Evolutionary conservation across 371 early-diverging fungal species (phyloP), one percentile per base, ranked within the genome.

Genomic region (Funneliformis caledonium): DNA sequence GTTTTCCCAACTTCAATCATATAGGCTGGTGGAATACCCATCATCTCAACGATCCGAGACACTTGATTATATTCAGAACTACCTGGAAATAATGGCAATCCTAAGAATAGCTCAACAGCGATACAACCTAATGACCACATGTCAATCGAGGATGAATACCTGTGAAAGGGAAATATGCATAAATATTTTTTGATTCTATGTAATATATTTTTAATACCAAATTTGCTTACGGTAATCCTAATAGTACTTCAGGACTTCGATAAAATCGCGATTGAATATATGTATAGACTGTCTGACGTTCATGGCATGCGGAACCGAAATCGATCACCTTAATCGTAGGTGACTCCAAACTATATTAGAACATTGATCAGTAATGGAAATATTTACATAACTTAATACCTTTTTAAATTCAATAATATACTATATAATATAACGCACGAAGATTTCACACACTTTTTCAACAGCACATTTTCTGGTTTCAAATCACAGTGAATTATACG

Each of bases 61-160:
- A 98, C 80, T 83, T 97, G 96, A 78, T 97, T 93, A 83, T 94
- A 94, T 87, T 98, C 98, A 67, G 95, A 94, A 8, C 91, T 90
- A 10, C 98, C 98, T 0, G 98, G 97, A 84, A 98, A 97, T 77
- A 99, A 83, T 0, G 98, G 98, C 4, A 94, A 85, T 0, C 97
- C 97, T 0, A 96, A 83, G 83, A 93, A 96, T 16, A 99, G 87
- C 85, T 99, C 99, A 6, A 97, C 98, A n/a, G 97, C 95, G 78
- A 99, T 96, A 85, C 99, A 99, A 0, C 99, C 99, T 11, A 98
- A 88, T 0, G 98, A 97, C 99, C 99, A 99, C 92, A 99, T 97
- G 85, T 99, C 99, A 64, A 98, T 96, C 14, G 96, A 88, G 62
- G 96, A 93, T 10, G 95, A 91, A 87, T 97, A 97, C 26, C 87